phyloP scores from a whole-genome alignment of 192 early-diverging fungal genomes.

The Coemansia furcata region DNA sequence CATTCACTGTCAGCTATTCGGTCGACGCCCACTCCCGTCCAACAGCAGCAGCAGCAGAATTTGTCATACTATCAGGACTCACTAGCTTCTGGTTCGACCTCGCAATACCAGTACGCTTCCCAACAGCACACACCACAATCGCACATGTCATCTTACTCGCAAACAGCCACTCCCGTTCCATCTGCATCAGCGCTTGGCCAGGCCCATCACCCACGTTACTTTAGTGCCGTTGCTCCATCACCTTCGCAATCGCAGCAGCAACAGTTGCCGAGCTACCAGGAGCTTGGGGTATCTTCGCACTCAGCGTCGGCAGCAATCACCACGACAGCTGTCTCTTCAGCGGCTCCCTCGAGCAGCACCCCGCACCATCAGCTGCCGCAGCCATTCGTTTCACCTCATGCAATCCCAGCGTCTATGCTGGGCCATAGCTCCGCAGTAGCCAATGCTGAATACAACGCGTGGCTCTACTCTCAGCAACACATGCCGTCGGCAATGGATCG shows the following conservation, averaged over 20 bases:
- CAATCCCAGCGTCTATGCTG: slow-evolving; percentile 42
- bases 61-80: slow-evolving; percentile 20
- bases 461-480: slow-evolving; percentile 49
- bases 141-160: slow-evolving; percentile 14
- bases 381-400: slow-evolving; percentile 36
- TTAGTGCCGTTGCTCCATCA: neutral
- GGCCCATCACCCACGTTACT: slow-evolving; percentile 10
- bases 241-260: slow-evolving; percentile 9
- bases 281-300: slow-evolving; percentile 23
- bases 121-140: slow-evolving; percentile 21
- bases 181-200: slow-evolving; percentile 10
- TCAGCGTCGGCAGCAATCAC: slow-evolving; percentile 15
- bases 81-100: neutral
- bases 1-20: slow-evolving; percentile 40
- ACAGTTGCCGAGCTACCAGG: slow-evolving; percentile 16
- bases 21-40: slow-evolving; percentile 21
- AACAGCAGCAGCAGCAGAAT: slow-evolving; percentile 19
- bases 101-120: slow-evolving; percentile 14
- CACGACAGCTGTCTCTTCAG: slow-evolving; percentile 5
- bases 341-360: slow-evolving; percentile 9
- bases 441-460: slow-evolving; percentile 41
- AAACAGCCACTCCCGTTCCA: slow-evolving; percentile 9
- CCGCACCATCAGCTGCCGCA: slow-evolving; percentile 27
- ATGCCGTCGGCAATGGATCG: slow-evolving; percentile 29
- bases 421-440: slow-evolving; percentile 32